These are phyloP conservation scores for Boletus sp. DNA, from an alignment of 768 basidiomycete genomes.

Conservation along the genomic window DNA sequence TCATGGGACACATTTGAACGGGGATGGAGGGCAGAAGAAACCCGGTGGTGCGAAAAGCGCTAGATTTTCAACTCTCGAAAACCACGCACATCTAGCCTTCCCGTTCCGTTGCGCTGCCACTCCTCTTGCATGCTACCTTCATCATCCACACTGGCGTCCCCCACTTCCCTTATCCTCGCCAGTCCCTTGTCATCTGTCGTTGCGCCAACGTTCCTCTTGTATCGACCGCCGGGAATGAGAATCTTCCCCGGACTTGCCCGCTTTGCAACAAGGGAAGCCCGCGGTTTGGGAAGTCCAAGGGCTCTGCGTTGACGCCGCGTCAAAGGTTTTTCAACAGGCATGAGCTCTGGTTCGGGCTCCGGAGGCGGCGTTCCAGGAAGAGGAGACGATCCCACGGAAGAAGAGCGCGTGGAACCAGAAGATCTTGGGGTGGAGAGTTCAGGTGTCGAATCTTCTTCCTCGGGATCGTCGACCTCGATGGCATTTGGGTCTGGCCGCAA, in stretches of 20 bases:
- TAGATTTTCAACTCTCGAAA: conserved; percentile 77
- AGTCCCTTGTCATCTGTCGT: conserved; percentile 6
- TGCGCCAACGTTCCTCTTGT: conserved; percentile 31
- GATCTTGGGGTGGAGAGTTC: conserved; percentile 41
- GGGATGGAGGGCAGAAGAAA: not conserved
- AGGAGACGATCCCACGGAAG: conserved; percentile 35
- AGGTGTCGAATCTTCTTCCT: conserved; percentile 38
- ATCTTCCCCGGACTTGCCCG: conserved; percentile 51
- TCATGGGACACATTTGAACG: not conserved
- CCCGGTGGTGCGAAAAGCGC: conserved; percentile 1
- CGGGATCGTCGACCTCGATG: conserved; percentile 29
- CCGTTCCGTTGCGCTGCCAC: conserved; percentile 70
- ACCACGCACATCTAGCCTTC: conserved; percentile 72
- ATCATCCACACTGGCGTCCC: conserved; percentile 32
- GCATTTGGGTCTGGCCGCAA: conserved; percentile 13
- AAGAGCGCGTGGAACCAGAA: conserved; percentile 31
- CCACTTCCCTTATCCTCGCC: conserved; percentile 20
- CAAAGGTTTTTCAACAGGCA: conserved; percentile 37
- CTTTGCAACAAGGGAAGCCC: conserved; percentile 33
- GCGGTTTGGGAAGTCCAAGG: conserved; percentile 62
- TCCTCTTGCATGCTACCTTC: conserved; percentile 38
- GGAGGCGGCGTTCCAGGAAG: conserved; percentile 36
- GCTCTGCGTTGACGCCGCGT: conserved; percentile 69
- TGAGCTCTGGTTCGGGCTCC: conserved; percentile 18
- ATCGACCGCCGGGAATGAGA: conserved; percentile 61